Evolutionary conservation across 2,329 filamentous ascomycete genomes (phyloP), one percentile per base, ranked within the genome.

Genomic region (Aaosphaeria arxii): DNA sequence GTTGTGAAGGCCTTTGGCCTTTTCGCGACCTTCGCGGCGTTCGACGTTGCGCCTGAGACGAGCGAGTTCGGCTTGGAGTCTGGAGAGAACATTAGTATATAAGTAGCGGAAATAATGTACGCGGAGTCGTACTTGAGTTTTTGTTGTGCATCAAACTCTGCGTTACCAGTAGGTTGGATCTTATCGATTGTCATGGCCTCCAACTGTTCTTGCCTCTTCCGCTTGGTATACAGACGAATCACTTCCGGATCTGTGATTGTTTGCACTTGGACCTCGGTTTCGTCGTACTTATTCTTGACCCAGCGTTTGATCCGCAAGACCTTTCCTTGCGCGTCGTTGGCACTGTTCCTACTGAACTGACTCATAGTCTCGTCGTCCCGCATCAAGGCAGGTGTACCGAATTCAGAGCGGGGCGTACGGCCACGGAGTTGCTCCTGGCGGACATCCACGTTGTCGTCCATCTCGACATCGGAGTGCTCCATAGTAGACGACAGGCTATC

Each of bases 1-100:
- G 31, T 69, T 71, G 51, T 72, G 65, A 41, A 77, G 74, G 33
- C 83, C 85, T 71, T 95, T 96, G 62, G 90, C 88, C 65, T 92
- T 91, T 67, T 97, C 92, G 62, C 92, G 90, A 51, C 89, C 89
- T 63, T 92, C 85, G 54, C 91, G 84, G 55, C 92, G 87, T 55
- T 95, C 91, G 58, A 90, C 90, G 76, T 97, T 99, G 63, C 91
- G 88, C 64, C 94, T 83, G 31, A 99, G 82, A 56, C 94, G 87
- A 45, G 84, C 84, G 46, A 95, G 81, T 70, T 97, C 92, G 57
- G 82, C 81, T 60, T 85, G 78, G 52, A 91, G 76, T 49, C 85
- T 88, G 57, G 45, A 29, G 41, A 46, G 53, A 57, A n/a, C 17
- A 52, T 69, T 52, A 64, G 57, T 45, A 55, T 48, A 5, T 17